Conservation (phyloP, 495 filamentous ascomycete genomes). For the Aspergillus bertholletiae region DNA sequence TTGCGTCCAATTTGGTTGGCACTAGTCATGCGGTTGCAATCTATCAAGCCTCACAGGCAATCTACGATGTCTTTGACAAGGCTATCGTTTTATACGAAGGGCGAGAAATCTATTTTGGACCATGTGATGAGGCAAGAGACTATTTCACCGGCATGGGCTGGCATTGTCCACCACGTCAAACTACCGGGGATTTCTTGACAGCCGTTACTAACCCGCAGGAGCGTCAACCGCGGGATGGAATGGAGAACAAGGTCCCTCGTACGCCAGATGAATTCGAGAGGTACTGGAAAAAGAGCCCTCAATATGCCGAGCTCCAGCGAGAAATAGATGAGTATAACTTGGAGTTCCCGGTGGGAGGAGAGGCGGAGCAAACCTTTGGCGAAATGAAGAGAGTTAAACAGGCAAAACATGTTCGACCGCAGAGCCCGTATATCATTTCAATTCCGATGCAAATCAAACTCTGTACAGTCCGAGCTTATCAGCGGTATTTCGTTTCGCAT, state of each 20-base stretch:
- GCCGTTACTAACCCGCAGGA: slow-evolving; percentile 67
- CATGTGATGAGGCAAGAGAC: slow-evolving; percentile 50
- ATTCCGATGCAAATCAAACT: slow-evolving; percentile 46
- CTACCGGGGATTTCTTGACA: slow-evolving; percentile 68
- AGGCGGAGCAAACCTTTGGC: slow-evolving; percentile 27
- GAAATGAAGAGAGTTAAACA: slow-evolving; percentile 33
- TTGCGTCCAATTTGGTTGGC: slow-evolving; percentile 70
- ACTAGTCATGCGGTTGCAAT: slow-evolving; percentile 76
- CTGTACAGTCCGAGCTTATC: slow-evolving; percentile 50
- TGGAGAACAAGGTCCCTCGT: slow-evolving; percentile 61
- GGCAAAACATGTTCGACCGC: slow-evolving; percentile 39
- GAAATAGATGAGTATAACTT: slow-evolving; percentile 49
- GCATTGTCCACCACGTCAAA: slow-evolving; percentile 56
- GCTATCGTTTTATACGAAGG: slow-evolving; percentile 61
- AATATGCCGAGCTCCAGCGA: slow-evolving; percentile 44
- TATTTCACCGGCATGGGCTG: slow-evolving; percentile 64
- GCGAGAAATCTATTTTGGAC: slow-evolving; percentile 65
- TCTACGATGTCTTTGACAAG: slow-evolving; percentile 68
- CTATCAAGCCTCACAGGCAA: slow-evolving; percentile 83
- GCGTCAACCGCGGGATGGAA: slow-evolving; percentile 57
- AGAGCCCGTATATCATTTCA: slow-evolving; percentile 44
- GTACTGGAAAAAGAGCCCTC: slow-evolving; percentile 53
- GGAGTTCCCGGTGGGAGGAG: slow-evolving; percentile 32
- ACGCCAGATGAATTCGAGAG: slow-evolving; percentile 67
- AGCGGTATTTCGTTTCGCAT: slow-evolving; percentile 25